These are phyloP conservation scores for Cadophora malorum DNA, from an alignment of 2,329 filamentous ascomycete genomes.

Conservation along the genomic window DNA sequence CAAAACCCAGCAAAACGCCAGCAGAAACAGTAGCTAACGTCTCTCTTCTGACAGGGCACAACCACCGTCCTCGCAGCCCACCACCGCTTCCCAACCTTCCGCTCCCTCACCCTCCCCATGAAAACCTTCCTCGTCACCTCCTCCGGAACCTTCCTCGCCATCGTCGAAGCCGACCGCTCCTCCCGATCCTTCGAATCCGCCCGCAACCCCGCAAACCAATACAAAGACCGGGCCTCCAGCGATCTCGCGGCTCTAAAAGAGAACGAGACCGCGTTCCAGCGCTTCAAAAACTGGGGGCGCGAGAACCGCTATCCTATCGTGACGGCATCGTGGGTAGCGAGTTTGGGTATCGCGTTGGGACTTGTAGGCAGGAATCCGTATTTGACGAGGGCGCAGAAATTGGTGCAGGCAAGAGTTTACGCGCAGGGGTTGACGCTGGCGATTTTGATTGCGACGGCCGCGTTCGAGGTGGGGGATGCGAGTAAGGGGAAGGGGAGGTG, in stretches of 20 bases:
- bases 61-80: constrained; percentile 69
- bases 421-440: constrained; percentile 74
- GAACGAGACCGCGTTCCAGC: constrained; percentile 60
- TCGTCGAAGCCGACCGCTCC: constrained; percentile 81
- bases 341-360: constrained; percentile 66
- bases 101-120: constrained; percentile 85
- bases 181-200: constrained; percentile 73
- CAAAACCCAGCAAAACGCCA: too few species aligned
- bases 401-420: constrained; percentile 79
- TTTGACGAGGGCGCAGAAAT: constrained; percentile 68
- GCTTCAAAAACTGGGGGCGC: constrained; percentile 74
- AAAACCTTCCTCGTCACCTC: constrained; percentile 89
- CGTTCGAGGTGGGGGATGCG: constrained; percentile 76
- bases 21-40: constrained; percentile 15
- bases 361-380: constrained; percentile 69
- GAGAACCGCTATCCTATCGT: constrained; percentile 74
- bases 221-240: constrained; percentile 41
- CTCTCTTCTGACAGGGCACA: constrained; percentile 35
- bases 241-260: constrained; percentile 32
- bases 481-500: constrained; percentile 77
- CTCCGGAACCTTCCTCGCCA: constrained; percentile 81
- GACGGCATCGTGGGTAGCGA: constrained; percentile 69
- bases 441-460: constrained; percentile 70
- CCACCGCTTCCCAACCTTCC: constrained; percentile 77
- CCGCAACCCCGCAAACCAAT: constrained; percentile 47